These are phyloP conservation scores for Ustilago xerochloae DNA, from an alignment of 1,284 basidiomycete genomes.

Conservation along the genomic window DNA sequence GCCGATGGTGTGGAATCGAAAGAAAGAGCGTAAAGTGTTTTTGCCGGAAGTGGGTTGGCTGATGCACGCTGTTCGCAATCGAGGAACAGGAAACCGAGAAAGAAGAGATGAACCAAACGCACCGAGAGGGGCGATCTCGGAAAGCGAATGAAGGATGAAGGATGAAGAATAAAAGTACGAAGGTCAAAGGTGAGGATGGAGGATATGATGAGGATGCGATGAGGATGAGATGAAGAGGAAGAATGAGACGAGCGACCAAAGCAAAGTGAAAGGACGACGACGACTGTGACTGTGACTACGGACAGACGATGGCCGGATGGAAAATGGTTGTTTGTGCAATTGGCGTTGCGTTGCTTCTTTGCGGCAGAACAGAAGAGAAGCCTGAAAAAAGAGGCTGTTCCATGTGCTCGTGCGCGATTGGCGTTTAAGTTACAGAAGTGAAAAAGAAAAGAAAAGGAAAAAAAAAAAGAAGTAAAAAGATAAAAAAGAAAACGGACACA, in stretches of 20 bases:
- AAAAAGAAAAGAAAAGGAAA: not conserved
- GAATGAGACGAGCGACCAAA: not conserved
- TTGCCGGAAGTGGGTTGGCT: conserved; percentile 1
- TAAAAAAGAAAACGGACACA: not conserved
- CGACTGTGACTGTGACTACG: no score
- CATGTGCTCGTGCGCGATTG: not conserved
- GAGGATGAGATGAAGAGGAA: not conserved
- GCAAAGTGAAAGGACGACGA: not conserved
- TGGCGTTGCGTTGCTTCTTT: not conserved
- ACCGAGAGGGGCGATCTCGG: no score
- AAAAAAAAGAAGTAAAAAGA: not conserved
- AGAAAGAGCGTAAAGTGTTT: not conserved
- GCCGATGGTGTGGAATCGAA: no score
- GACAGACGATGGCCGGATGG: not conserved
- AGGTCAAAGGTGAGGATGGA: not conserved
- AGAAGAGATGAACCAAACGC: not conserved
- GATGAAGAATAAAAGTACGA: no score
- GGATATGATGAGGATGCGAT: not conserved
- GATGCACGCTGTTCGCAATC: conserved; percentile 11
- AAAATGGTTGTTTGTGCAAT: not conserved
- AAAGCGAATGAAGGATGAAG: no score
- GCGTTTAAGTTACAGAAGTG: not conserved
- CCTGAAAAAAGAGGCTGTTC: not conserved
- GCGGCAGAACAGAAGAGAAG: not conserved
- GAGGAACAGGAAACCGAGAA: not conserved